These are phyloP conservation scores for Moesziomyces aphidis DNA, from an alignment of 1,284 basidiomycete genomes.

Conservation along the genomic window DNA sequence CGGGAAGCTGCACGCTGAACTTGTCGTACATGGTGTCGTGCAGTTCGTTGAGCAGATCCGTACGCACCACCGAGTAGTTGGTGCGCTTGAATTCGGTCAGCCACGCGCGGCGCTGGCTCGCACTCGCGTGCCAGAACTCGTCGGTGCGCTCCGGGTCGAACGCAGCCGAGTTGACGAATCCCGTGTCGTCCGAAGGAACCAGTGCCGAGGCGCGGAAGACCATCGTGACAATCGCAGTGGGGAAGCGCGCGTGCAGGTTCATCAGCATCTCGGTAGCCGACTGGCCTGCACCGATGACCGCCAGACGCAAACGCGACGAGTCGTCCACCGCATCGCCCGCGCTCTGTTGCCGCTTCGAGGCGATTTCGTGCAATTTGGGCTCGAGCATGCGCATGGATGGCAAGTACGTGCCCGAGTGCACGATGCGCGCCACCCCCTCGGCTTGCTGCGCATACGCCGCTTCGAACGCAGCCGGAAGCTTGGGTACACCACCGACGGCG, in stretches of 20 bases:
- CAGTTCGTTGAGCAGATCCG: slow-evolving; percentile 59
- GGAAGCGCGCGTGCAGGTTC: slow-evolving; percentile 63
- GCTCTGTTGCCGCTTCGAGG: slow-evolving; percentile 17
- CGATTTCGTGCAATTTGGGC: slow-evolving; percentile 38
- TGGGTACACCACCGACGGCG: slow-evolving; percentile 59
- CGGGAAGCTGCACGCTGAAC: slow-evolving; percentile 45
- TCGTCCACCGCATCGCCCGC: slow-evolving; percentile 12
- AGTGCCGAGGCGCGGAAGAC: slow-evolving; percentile 64
- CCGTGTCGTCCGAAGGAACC: slow-evolving; percentile 65
- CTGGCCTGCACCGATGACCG: slow-evolving; percentile 65
- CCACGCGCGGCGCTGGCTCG: slow-evolving; percentile 55
- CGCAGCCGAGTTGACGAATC: slow-evolving; percentile 65
- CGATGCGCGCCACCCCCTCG: slow-evolving; percentile 37
- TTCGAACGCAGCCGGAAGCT: slow-evolving; percentile 52
- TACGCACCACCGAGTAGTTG: slow-evolving; percentile 65
- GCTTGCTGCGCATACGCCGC: slow-evolving; percentile 36
- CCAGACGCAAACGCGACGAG: slow-evolving; percentile 52
- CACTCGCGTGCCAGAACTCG: slow-evolving; percentile 60
- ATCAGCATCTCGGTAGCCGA: slow-evolving; percentile 63
- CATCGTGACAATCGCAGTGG: slow-evolving; percentile 60
- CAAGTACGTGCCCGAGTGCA: slow-evolving; percentile 62
- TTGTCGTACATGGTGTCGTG: slow-evolving; percentile 64
- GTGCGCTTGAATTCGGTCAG: slow-evolving; percentile 64
- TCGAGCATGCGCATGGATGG: slow-evolving; percentile 55
- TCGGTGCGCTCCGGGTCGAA: slow-evolving; percentile 66